A percentile compares a stretch with the other conserved stretches of the same genome.
Conservation (phyloP, 2,329 filamentous ascomycete genomes). For the Colletotrichum incanum region DNA sequence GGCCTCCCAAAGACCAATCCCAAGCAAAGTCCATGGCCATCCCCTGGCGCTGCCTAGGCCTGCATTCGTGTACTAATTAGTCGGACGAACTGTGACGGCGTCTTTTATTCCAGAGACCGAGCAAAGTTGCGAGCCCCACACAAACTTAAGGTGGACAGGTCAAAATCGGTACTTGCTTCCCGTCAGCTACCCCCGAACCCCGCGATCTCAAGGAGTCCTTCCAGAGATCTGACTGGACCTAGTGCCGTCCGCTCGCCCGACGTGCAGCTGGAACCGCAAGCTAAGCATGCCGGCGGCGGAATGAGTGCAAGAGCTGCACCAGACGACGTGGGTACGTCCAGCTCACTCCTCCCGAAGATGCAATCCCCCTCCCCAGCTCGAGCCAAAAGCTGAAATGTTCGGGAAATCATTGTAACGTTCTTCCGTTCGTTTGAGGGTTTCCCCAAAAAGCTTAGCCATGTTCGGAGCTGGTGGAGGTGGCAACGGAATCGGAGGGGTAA, state of each 20-base stretch:
- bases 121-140: background rate
- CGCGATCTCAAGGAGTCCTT: slow-evolving; percentile 23
- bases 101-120: slow-evolving; percentile 24
- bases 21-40: background rate
- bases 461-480: background rate
- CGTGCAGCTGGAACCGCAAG: background rate
- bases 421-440: background rate
- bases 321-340: background rate
- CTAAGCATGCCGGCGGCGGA: background rate
- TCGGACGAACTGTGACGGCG: slow-evolving; percentile 32
- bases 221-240: slow-evolving; percentile 1
- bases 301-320: slow-evolving; percentile 1
- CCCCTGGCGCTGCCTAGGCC: background rate
- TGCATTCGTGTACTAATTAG: slow-evolving; percentile 4
- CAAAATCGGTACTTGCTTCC: background rate
- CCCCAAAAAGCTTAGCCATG: background rate
- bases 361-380: background rate
- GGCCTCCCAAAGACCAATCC: background rate
- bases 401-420: background rate
- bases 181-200: background rate
- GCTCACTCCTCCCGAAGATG: background rate
- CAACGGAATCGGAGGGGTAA: background rate
- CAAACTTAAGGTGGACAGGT: background rate
- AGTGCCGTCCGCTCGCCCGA: slow-evolving; percentile 36
- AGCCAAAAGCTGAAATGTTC: background rate